A percentile compares a stretch with the other conserved stretches of the same genome.
These are phyloP conservation scores for Colletotrichum camelliae DNA, from an alignment of 2,329 filamentous ascomycete genomes.

Conservation along the genomic window DNA sequence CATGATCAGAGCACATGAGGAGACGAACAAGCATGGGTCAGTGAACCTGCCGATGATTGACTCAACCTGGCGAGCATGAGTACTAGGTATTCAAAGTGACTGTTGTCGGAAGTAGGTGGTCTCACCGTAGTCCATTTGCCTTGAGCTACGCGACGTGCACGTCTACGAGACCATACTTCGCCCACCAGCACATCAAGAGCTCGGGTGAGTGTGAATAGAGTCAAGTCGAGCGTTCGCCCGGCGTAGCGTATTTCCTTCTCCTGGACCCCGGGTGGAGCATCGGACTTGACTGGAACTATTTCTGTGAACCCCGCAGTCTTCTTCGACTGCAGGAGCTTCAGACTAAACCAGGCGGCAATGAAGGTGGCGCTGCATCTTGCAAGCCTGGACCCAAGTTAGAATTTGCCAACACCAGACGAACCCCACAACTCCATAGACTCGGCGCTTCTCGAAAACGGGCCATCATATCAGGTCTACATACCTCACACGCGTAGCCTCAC, in stretches of 20 bases:
- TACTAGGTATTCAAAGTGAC: not conserved
- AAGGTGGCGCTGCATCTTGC: slow-evolving; percentile 64
- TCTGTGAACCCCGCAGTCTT: slow-evolving; percentile 49
- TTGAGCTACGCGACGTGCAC: slow-evolving; percentile 46
- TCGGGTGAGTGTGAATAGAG: slow-evolving; percentile 76
- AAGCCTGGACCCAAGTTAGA: slow-evolving; percentile 45
- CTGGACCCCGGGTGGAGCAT: slow-evolving; percentile 29
- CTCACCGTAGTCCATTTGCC: slow-evolving; percentile 54
- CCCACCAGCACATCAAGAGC: slow-evolving; percentile 75
- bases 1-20: slow-evolving; percentile 80
- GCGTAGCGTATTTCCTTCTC: slow-evolving; percentile 45
- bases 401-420: not conserved
- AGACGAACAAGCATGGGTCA: slow-evolving; percentile 75
- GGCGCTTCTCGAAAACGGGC: not conserved
- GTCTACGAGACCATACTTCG: slow-evolving; percentile 64
- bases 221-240: slow-evolving; percentile 81
- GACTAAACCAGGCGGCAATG: slow-evolving; percentile 61
- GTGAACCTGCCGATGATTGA: slow-evolving; percentile 47
- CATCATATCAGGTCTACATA: not conserved
- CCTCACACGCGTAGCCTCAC: slow-evolving; percentile 26
- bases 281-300: slow-evolving; percentile 34
- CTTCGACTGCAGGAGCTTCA: slow-evolving; percentile 64
- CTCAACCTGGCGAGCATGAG: slow-evolving; percentile 40
- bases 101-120: not conserved
- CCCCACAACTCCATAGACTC: not conserved